Evolutionary conservation across 139 green algal species (phyloP).

Genomic region (Chlorokybus atmophyticus): DNA sequence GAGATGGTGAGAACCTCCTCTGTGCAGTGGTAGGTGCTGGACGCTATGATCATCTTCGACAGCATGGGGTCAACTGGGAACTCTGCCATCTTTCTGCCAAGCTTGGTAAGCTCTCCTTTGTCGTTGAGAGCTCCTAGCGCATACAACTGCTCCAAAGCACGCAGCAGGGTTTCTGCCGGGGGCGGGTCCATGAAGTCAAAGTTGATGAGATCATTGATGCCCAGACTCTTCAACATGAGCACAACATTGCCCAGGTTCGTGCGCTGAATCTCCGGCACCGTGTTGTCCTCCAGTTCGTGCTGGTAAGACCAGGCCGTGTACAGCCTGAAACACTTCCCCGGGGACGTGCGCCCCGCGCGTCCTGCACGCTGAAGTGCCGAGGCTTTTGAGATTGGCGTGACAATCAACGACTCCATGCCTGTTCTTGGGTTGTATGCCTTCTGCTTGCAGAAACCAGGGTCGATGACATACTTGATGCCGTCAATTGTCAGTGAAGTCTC

Average conservation of each 20-base stretch:
- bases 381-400: conserved; percentile 81
- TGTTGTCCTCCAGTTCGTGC: conserved; percentile 94
- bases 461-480: conserved; percentile 87
- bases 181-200: conserved; percentile 90
- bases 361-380: conserved; percentile 75
- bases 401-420: conserved; percentile 89
- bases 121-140: conserved; percentile 93
- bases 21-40: conserved; percentile 48
- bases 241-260: conserved; percentile 96
- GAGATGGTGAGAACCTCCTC: conserved; percentile 75
- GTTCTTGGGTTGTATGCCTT: conserved; percentile 90
- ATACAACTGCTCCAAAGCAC: conserved; percentile 90
- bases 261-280: conserved; percentile 92
- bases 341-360: conserved; percentile 43
- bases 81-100: conserved; percentile 84
- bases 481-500: conserved; percentile 96
- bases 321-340: conserved; percentile 93
- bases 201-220: conserved; percentile 77
- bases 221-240: conserved; percentile 82
- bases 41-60: conserved; percentile 77
- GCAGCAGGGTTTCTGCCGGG: conserved; percentile 65
- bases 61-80: conserved; percentile 96
- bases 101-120: conserved; percentile 34
- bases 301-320: conserved; percentile 85
- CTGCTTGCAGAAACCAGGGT: conserved; percentile 93